Base-by-base conservation (phyloP, 2,329 filamentous ascomycete genomes). In the Metarhizium rileyi region DNA sequence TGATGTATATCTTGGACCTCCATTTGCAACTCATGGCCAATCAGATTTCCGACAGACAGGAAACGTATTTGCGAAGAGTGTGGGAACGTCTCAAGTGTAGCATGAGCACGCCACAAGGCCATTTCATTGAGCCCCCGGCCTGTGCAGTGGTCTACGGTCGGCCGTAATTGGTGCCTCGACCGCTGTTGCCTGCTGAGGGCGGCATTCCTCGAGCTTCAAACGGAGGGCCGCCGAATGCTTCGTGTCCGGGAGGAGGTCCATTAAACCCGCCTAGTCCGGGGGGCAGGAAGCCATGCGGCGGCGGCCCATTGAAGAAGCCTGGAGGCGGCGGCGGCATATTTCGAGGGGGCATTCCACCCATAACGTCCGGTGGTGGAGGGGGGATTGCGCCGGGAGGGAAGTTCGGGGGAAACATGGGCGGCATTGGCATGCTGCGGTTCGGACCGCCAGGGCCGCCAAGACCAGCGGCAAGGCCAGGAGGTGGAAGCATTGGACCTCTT, bases 371-470 rank as follows among this genome's bases (percentile, higher is more conserved):
- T 12, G 72, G 72, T 7, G 49, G 38, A 30, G 52, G 49, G 28
- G 69, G 68, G 60, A 75, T 70, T 20, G 65, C 67, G 23, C 66
- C 69, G 5, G 72, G 74, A 14, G 77, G 74, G 54, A 83, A 83
- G 61, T 76, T 80, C n/a, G 78, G 77, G 20, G 77, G 77, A 57
- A 78, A 82, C 70, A 81, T 80, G 53, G 73, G 75, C 47, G 75
- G 76, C 63, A 79, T 72, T 16, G 76, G 75, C 53, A 74, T 70
- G 52, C 63, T 69, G 33, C 67, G 65, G 46, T 55, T 62, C 10
- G 61, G 60, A 5, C 59, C 63, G 43, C 57, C 63, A 4, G 61
- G 61, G 5, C 61, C 63, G 18, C 44, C 47, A 20, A 44, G 47
- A 48, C 28, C 38, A n/a, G 28, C 47, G n/a, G 22, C 33, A 47